These are phyloP conservation scores for Ceratobasidium sp. DNA, from an alignment of 1,284 basidiomycete genomes.

Conservation along the genomic window DNA sequence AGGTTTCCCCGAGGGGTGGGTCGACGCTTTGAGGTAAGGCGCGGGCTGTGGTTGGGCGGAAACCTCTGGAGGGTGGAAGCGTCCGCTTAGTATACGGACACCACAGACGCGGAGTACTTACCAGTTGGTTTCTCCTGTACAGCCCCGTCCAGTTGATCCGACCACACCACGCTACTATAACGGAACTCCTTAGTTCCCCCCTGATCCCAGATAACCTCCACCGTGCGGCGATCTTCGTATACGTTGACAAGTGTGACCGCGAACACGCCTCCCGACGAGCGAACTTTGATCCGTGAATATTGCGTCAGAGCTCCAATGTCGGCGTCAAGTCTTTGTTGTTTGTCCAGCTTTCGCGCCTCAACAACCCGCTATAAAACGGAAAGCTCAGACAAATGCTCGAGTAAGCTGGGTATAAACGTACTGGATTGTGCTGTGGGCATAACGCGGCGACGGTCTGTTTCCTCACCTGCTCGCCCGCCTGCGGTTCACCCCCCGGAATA, in stretches of 20 bases:
- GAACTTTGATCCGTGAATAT: slow-evolving; percentile 81
- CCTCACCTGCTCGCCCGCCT: slow-evolving; percentile 57
- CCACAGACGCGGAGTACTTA: not conserved
- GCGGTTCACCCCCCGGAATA: slow-evolving; percentile 65
- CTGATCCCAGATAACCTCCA: slow-evolving; percentile 84
- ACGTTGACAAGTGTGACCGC: slow-evolving; percentile 80
- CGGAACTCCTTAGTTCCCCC: slow-evolving; percentile 75
- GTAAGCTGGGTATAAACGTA: slow-evolving; percentile 58
- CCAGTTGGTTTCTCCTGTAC: slow-evolving; percentile 38
- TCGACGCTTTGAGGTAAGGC: not conserved
- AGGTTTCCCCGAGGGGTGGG: not conserved
- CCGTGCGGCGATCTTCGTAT: slow-evolving; percentile 70
- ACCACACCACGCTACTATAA: slow-evolving; percentile 75
- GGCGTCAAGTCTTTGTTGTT: slow-evolving; percentile 71
- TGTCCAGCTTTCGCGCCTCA: slow-evolving; percentile 75
- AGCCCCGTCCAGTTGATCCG: slow-evolving; percentile 41
- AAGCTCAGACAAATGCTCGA: slow-evolving; percentile 30
- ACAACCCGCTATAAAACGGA: slow-evolving; percentile 65
- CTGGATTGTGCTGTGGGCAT: slow-evolving; percentile 85
- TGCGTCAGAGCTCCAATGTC: slow-evolving; percentile 73
- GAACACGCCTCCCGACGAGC: slow-evolving; percentile 78
- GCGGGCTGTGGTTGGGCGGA: slow-evolving; percentile 3
- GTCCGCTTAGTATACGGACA: not conserved
- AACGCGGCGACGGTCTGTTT: slow-evolving; percentile 78
- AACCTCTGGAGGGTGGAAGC: not conserved